A percentile compares a stretch with the other conserved stretches of the same genome.
These are phyloP conservation scores for Neurospora terricola DNA, from an alignment of 495 filamentous ascomycete genomes.

Conservation along the genomic window DNA sequence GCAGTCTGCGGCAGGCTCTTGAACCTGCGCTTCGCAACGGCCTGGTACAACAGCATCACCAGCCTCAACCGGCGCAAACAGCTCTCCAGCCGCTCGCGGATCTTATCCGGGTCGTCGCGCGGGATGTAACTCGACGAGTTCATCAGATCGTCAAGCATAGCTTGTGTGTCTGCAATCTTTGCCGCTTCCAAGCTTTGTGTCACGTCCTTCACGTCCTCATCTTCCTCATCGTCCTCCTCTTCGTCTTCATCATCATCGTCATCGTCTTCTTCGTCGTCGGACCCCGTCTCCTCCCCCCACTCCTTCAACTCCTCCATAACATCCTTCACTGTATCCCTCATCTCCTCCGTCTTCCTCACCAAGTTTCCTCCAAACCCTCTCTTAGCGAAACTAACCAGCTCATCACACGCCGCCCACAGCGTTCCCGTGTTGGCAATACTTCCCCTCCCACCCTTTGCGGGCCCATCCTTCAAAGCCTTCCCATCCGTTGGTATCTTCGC, in stretches of 20 bases:
- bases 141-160: conserved; percentile 47
- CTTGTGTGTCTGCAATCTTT: conserved; percentile 24
- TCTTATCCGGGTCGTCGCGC: conserved; percentile 41
- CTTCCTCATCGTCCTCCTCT: conserved; percentile 17
- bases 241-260: conserved; percentile 33
- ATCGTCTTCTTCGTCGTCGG: no score
- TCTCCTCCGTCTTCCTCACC: conserved; percentile 51
- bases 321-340: conserved; percentile 64
- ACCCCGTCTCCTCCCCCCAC: conserved; percentile 63
- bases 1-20: conserved; percentile 38
- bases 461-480: conserved; percentile 38
- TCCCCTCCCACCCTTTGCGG: conserved; percentile 12
- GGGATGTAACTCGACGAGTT: conserved; percentile 43
- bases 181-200: conserved; percentile 12
- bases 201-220: conserved; percentile 13
- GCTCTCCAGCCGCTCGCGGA: conserved; percentile 46
- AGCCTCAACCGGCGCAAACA: conserved; percentile 47
- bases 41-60: conserved; percentile 48
- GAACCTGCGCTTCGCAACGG: conserved; percentile 49
- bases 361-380: conserved; percentile 56
- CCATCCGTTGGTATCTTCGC: conserved; percentile 37
- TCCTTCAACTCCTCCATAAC: conserved; percentile 75
- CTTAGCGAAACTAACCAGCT: conserved; percentile 47
- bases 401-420: conserved; percentile 67
- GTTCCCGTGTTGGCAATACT: conserved; percentile 50